Evolutionary conservation across 2,329 filamentous ascomycete species (phyloP).

Genomic region (Ophiostoma angusticollis): DNA sequence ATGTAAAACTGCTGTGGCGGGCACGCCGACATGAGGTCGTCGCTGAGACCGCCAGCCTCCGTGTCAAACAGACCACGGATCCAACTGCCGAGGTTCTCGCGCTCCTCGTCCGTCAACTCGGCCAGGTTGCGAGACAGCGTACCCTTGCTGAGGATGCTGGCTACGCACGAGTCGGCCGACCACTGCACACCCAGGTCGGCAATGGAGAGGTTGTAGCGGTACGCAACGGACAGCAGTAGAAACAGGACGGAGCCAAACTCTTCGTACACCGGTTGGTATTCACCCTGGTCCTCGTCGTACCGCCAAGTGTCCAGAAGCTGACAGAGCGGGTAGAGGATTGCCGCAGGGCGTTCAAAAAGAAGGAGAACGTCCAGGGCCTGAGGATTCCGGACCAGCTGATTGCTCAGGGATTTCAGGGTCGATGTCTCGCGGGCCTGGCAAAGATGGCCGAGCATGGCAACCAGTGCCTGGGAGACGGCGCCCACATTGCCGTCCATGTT

Average conservation of each 20-base stretch:
- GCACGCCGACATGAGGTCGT: conserved; percentile 72
- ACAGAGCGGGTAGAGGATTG: conserved; percentile 62
- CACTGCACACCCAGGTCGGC: conserved; percentile 48
- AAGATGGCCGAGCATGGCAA: conserved; percentile 56
- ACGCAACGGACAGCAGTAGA: conserved; percentile 59
- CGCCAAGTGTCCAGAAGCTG: conserved; percentile 65
- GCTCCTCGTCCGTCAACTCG: conserved; percentile 51
- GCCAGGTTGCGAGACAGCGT: conserved; percentile 43
- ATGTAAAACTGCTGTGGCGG: conserved; percentile 73
- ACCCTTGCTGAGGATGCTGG: conserved; percentile 49
- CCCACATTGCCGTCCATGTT: conserved; percentile 86
- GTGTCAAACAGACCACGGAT: conserved; percentile 64
- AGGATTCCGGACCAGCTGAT: conserved; percentile 58
- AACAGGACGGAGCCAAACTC: conserved; percentile 71
- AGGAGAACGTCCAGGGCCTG: conserved; percentile 61
- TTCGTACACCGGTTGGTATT: conserved; percentile 76
- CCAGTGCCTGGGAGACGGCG: conserved; percentile 66
- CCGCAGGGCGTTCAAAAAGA: conserved; percentile 57
- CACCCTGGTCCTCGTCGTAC: conserved; percentile 67
- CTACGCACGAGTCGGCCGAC: conserved; percentile 52
- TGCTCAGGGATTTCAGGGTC: conserved; percentile 63
- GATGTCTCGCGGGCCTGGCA: conserved; percentile 66
- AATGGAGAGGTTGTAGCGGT: conserved; percentile 56
- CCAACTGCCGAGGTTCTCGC: conserved; percentile 58
- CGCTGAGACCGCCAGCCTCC: conserved; percentile 59